Conservation (phyloP, 116 monocot species). For the Papilionanthe hybrid region DNA sequence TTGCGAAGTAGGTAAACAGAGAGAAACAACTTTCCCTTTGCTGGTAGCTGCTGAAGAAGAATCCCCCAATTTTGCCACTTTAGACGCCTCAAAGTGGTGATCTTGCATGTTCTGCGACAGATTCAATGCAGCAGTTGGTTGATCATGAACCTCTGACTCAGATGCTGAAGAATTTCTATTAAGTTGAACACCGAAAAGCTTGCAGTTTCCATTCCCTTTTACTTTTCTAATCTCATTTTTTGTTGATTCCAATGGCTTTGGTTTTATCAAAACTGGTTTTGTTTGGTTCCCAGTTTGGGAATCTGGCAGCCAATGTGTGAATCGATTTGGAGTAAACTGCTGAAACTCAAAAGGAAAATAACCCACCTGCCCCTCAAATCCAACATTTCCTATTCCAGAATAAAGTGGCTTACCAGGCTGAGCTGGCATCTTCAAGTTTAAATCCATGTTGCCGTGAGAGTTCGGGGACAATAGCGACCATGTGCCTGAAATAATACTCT, state of each 20-base stretch:
- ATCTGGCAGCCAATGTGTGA: constrained; percentile 5
- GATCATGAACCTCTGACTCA: constrained; percentile 11
- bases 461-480: constrained; percentile 13
- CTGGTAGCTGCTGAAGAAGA: constrained; percentile 10
- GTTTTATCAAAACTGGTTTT: not conserved
- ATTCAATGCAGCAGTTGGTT: not conserved
- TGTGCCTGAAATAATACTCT: constrained; percentile 7
- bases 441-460: constrained; percentile 11
- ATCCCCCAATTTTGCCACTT: constrained; percentile 20
- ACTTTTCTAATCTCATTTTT: constrained; percentile 10
- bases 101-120: constrained; percentile 9
- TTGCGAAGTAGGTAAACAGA: constrained; percentile 10
- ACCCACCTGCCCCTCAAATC: not conserved
- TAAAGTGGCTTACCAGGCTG: constrained; percentile 9
- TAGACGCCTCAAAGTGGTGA: constrained; percentile 17
- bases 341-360: not conserved
- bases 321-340: constrained; percentile 13
- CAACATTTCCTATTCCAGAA: not conserved
- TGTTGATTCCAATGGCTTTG: constrained; percentile 9
- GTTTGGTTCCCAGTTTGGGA: constrained; percentile 2
- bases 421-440: constrained; percentile 14
- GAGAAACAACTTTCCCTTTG: constrained; percentile 15
- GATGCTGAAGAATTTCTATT: constrained; percentile 7
- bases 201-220: constrained; percentile 14
- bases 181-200: constrained; percentile 33